Evolutionary conservation across 805 yeast species (phyloP), one percentile per base, ranked within the genome.

Genomic region (Sugiyamaella valdiviana): DNA sequence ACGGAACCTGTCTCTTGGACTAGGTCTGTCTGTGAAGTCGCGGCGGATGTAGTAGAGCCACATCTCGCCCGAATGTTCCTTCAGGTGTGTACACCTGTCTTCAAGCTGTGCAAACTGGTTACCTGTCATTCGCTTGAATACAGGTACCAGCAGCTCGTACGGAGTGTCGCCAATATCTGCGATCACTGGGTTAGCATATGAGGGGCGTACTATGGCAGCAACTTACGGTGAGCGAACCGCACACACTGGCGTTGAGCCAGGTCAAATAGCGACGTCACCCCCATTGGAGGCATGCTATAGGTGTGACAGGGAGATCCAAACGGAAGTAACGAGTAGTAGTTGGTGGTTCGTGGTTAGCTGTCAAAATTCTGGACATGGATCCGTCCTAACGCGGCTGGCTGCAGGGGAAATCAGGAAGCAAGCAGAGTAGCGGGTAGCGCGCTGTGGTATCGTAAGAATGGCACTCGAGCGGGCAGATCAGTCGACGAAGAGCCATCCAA

Each of bases 151-250:
- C n/a, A 69, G 50, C 12, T 57, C 62, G 49, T 60, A 71, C 3
- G 70, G 67, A 5, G 66, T 56, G 17, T 58, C 63, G n/a, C 74
- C 74, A 16, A 70, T 58, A 44, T 70, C 73, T 2, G 46, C 41
- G 21, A 69, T 63, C 19, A 55, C 67, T 63, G 22, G 23, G 14
- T 32, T 43, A 24, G 21, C 26, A 6, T 5, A 14, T n/a, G 16
- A 4, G 10, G 15, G 15, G 14, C 16, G 20, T 15, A 26, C 4
- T 19, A 14, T 6, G 17, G 6, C 15, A 15, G 7, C 10, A 32
- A 47, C 62, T 42, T 51, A 59, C 63, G 29, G 17, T 53, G 45
- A n/a, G 58, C 43, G 40, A 57, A 53, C 15, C 54, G 15, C 46
- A 56, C 24, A 49, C 63, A 60, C 21, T 51, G 57, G 45, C 53